phyloP scores from a whole-genome alignment of 2,329 filamentous ascomycete genomes.

The Zymoseptoria brevis region DNA sequence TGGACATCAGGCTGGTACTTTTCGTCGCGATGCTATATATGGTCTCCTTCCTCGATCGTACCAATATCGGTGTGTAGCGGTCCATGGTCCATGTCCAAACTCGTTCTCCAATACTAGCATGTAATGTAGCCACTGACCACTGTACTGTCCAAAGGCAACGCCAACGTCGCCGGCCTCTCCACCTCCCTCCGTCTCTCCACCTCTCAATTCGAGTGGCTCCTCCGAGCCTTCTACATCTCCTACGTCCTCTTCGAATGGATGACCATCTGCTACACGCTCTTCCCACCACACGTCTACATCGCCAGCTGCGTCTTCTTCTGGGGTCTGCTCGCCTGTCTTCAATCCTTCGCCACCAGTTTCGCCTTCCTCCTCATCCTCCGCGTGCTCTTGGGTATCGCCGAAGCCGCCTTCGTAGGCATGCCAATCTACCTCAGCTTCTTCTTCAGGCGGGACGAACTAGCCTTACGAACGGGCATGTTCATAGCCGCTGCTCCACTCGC shows the following conservation, averaged over 20 bases:
- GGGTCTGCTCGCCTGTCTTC: slow-evolving; percentile 71
- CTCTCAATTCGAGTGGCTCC: slow-evolving; percentile 53
- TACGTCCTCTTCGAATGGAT: slow-evolving; percentile 61
- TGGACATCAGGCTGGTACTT: slow-evolving; percentile 68
- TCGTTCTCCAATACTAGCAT: slow-evolving; percentile 2
- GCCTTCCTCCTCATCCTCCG: slow-evolving; percentile 56
- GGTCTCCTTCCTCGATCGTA: slow-evolving; percentile 77
- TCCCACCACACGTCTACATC: slow-evolving; percentile 56
- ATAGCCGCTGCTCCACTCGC: slow-evolving; percentile 63
- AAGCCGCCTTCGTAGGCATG: slow-evolving; percentile 57
- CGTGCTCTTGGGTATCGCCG: slow-evolving; percentile 47
- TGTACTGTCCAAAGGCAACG: slow-evolving; percentile 41
- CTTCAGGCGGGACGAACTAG: slow-evolving; percentile 62
- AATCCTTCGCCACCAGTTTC: slow-evolving; percentile 42
- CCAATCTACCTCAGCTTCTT: slow-evolving; percentile 60
- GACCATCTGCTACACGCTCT: slow-evolving; percentile 49
- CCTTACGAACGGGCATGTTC: slow-evolving; percentile 77
- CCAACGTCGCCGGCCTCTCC: slow-evolving; percentile 51
- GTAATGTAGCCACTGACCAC: neutral
- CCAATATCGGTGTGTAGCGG: slow-evolving; percentile 49
- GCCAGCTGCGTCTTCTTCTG: slow-evolving; percentile 62
- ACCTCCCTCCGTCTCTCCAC: slow-evolving; percentile 48
- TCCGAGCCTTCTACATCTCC: slow-evolving; percentile 56
- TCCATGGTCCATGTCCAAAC: neutral
- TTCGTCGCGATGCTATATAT: slow-evolving; percentile 79